Conservation (phyloP, 176 grass and related monocot species). For the Paspalum vaginatum region DNA sequence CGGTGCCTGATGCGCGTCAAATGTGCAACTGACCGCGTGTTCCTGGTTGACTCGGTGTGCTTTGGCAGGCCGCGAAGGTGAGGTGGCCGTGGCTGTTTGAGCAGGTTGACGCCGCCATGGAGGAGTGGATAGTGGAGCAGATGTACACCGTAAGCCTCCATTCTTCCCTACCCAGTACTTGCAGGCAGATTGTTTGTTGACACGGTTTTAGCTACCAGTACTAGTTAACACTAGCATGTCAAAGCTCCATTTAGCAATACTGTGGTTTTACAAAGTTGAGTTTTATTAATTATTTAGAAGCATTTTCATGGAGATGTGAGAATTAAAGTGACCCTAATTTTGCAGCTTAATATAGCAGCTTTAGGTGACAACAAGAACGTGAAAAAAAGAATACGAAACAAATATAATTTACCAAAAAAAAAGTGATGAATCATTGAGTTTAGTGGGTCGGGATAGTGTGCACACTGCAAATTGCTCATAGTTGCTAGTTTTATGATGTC, state of each 20-base stretch:
- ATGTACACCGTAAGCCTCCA: slow-evolving; percentile 72
- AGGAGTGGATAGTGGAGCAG: slow-evolving; percentile 86
- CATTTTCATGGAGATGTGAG: neutral
- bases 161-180: neutral
- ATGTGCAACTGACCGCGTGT: neutral
- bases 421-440: neutral
- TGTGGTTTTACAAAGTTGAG: neutral
- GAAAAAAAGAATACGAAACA: neutral
- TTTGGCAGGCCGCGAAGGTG: slow-evolving; percentile 78
- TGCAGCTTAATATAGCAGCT: neutral
- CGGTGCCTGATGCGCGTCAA: neutral
- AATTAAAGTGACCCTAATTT: neutral
- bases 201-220: neutral
- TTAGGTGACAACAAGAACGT: neutral
- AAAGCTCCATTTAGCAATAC: neutral
- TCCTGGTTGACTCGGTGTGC: neutral
- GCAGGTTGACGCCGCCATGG: slow-evolving; percentile 55
- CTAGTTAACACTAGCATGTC: neutral
- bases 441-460: neutral
- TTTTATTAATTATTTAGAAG: neutral
- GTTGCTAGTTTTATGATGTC: neutral
- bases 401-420: neutral
- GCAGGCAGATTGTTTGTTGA: too few species aligned
- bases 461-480: neutral
- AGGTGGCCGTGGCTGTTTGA: slow-evolving; percentile 80